A percentile compares a stretch with the other conserved stretches of the same genome.
Conservation (phyloP, 2,329 filamentous ascomycete genomes). For the Phoma herbarum region DNA sequence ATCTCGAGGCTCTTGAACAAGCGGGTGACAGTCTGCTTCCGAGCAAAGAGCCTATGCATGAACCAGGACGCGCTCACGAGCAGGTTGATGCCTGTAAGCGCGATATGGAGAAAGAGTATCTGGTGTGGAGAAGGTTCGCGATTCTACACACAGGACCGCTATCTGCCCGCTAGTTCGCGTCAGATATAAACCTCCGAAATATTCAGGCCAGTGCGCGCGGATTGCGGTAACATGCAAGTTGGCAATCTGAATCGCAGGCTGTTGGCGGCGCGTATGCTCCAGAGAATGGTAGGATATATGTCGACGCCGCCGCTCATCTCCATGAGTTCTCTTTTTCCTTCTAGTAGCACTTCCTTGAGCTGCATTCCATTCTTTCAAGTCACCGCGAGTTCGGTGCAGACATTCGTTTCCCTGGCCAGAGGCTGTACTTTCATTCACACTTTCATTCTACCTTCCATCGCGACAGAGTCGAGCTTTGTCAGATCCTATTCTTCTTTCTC, state of each 20-base stretch:
- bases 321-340: constrained; percentile 5
- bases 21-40: neutral
- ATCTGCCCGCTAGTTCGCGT: constrained; percentile 16
- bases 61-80: neutral
- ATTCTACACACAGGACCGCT: constrained; percentile 5
- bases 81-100: constrained; percentile 9
- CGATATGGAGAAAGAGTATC: neutral
- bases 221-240: constrained; percentile 11
- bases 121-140: constrained; percentile 6
- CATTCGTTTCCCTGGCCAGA: constrained; percentile 21
- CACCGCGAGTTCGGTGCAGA: constrained; percentile 24
- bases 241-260: constrained; percentile 11
- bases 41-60: neutral
- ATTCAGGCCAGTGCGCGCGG: constrained; percentile 18
- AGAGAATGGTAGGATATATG: constrained; percentile 18
- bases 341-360: constrained; percentile 13
- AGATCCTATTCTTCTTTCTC: constrained; percentile 5
- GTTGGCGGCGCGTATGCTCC: constrained; percentile 3
- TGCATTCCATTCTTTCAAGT: constrained; percentile 18
- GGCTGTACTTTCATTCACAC: constrained; percentile 22
- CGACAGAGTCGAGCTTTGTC: constrained; percentile 20
- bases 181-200: constrained; percentile 22
- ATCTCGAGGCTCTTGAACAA: neutral
- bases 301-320: constrained; percentile 11
- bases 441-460: constrained; percentile 7